These are phyloP conservation scores for Rugiboletus extremiorientalis DNA, from an alignment of 1,284 basidiomycete genomes.

Conservation along the genomic window DNA sequence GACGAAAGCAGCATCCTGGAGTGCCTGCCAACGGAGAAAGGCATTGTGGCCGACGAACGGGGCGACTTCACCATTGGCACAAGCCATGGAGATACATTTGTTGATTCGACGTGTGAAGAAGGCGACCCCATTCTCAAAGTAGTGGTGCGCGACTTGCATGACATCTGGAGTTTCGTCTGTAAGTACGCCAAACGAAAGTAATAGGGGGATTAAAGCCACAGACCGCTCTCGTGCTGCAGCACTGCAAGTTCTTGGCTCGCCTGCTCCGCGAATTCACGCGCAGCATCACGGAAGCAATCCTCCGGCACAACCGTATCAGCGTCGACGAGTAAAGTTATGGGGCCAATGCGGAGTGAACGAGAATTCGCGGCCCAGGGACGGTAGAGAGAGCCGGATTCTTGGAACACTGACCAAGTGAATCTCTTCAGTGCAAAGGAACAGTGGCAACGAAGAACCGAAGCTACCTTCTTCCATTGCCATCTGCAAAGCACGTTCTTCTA, in stretches of 20 bases:
- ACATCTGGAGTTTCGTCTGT: slow-evolving; percentile 52
- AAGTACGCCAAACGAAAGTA: slow-evolving; percentile 2
- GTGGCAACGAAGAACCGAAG: background rate
- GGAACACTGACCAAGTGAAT: slow-evolving; percentile 37
- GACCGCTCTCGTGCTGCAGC: slow-evolving; percentile 79
- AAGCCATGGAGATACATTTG: slow-evolving; percentile 71
- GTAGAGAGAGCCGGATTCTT: slow-evolving; percentile 53
- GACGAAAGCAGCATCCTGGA: slow-evolving; percentile 77
- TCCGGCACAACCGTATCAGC: slow-evolving; percentile 85
- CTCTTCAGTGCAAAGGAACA: background rate
- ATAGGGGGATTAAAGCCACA: slow-evolving; percentile 15
- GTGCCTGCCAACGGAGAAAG: slow-evolving; percentile 81
- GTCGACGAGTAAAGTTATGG: slow-evolving; percentile 72
- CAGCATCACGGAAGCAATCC: slow-evolving; percentile 85
- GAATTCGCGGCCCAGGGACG: slow-evolving; percentile 67
- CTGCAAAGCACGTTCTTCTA: slow-evolving; percentile 66
- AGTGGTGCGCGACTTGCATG: slow-evolving; percentile 85
- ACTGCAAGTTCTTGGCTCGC: slow-evolving; percentile 64
- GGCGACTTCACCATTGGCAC: slow-evolving; percentile 78
- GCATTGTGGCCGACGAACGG: slow-evolving; percentile 91
- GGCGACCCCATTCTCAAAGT: slow-evolving; percentile 85
- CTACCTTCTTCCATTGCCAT: slow-evolving; percentile 65
- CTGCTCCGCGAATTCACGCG: slow-evolving; percentile 75
- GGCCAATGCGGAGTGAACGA: slow-evolving; percentile 56
- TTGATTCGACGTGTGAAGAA: slow-evolving; percentile 84